Evolutionary conservation across 352 stramenopile species (phyloP).

Genomic region (Pythium apleroticum): DNA sequence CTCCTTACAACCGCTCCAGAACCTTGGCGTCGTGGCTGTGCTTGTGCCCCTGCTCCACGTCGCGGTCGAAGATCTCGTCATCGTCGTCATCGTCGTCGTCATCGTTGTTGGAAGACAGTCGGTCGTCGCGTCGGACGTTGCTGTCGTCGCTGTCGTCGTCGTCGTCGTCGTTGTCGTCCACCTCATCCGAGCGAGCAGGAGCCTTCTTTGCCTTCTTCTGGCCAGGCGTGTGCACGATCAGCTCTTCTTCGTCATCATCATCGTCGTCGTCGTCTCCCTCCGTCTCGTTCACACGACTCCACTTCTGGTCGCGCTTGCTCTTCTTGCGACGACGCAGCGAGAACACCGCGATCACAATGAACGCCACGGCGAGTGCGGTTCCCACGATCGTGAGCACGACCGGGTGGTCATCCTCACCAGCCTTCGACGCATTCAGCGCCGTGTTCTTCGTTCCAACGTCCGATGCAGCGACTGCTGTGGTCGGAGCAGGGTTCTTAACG

Average conservation of each 20-base stretch:
- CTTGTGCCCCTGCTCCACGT: conserved; percentile 34
- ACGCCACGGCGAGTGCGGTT: conserved; percentile 65
- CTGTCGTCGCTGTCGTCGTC: conserved; percentile 38
- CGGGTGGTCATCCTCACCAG: conserved; percentile 43
- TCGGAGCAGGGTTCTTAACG: neutral
- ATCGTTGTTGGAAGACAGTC: conserved; percentile 31
- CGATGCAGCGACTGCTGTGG: neutral
- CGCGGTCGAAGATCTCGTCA: conserved; percentile 70
- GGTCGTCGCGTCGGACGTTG: conserved; percentile 37
- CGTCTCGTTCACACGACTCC: conserved; percentile 64
- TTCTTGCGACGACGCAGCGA: conserved; percentile 64
- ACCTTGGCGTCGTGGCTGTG: conserved; percentile 54
- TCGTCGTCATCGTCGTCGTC: conserved; percentile 70
- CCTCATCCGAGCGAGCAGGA: conserved; percentile 27
- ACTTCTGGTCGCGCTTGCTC: conserved; percentile 47
- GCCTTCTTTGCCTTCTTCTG: conserved; percentile 34
- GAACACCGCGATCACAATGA: conserved; percentile 61
- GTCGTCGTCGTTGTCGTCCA: conserved; percentile 32
- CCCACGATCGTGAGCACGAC: conserved; percentile 77
- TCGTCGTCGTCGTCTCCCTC: conserved; percentile 48
- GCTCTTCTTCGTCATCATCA: conserved; percentile 51
- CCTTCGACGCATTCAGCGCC: conserved; percentile 16
- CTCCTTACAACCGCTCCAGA: conserved; percentile 57
- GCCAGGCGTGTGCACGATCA: conserved; percentile 33
- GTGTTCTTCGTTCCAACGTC: conserved; percentile 3